These are phyloP conservation scores for Skeletonema grethae DNA, from an alignment of 108 stramenopile genomes.

Conservation along the genomic window DNA sequence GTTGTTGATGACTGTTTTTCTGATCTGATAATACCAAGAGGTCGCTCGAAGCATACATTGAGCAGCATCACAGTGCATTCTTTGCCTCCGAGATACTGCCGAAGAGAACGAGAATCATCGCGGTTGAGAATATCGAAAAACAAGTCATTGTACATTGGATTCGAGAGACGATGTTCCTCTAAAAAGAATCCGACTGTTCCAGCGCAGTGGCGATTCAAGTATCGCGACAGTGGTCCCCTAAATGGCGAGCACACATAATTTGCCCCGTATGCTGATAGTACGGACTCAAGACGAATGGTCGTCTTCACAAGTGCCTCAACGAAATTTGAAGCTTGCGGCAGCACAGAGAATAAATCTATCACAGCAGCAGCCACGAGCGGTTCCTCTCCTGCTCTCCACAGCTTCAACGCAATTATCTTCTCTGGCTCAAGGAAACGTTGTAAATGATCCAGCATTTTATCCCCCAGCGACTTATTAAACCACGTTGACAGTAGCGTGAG, in stretches of 20 bases:
- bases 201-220: slow-evolving; percentile 76
- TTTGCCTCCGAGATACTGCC: slow-evolving; percentile 57
- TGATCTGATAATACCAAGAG: slow-evolving; percentile 80
- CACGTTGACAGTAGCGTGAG: slow-evolving; percentile 76
- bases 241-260: slow-evolving; percentile 60
- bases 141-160: slow-evolving; percentile 80
- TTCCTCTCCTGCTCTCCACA: slow-evolving; percentile 79
- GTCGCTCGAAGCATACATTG: slow-evolving; percentile 83
- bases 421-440: slow-evolving; percentile 79
- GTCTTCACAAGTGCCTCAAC: slow-evolving; percentile 86
- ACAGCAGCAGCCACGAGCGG: slow-evolving; percentile 79
- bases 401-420: slow-evolving; percentile 52
- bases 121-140: slow-evolving; percentile 68
- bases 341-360: slow-evolving; percentile 67
- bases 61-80: slow-evolving; percentile 75
- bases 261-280: slow-evolving; percentile 59
- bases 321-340: slow-evolving; percentile 76
- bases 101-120: slow-evolving; percentile 56
- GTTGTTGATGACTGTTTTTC: slow-evolving; percentile 57
- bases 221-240: slow-evolving; percentile 73
- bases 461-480: slow-evolving; percentile 87
- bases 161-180: slow-evolving; percentile 63
- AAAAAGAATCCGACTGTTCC: slow-evolving; percentile 69
- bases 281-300: slow-evolving; percentile 71
- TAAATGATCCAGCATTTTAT: slow-evolving; percentile 85